Percentiles rank a stretch among this genome's conserved stretches.
Evolutionary conservation across 225 moss, liverwort and hornwort genomes (phyloP).

Genomic region (Anthoceros angustus): DNA sequence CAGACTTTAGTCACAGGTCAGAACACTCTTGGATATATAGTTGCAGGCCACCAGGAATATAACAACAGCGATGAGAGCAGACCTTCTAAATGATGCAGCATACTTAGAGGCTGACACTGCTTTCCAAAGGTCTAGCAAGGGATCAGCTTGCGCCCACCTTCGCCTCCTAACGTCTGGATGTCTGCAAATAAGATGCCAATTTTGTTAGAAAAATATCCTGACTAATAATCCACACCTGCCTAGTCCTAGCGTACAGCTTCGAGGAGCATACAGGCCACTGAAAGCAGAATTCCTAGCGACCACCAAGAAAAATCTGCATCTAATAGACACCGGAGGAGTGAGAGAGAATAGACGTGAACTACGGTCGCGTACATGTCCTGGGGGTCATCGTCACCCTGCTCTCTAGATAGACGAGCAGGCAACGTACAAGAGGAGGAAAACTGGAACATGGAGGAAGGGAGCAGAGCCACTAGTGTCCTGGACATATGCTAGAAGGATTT

Average conservation of each 20-base stretch:
- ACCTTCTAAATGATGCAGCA: slow-evolving; percentile 44
- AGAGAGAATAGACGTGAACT: too few relatives aligned
- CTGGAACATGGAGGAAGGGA: not conserved
- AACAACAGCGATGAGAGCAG: not conserved
- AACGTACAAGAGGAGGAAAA: not conserved
- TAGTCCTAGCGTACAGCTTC: too few relatives aligned
- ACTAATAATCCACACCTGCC: not conserved
- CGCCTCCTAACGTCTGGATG: slow-evolving; percentile 30
- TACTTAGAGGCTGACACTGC: slow-evolving; percentile 35
- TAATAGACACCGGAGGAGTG: not conserved
- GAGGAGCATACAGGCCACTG: too few relatives aligned
- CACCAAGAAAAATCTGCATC: not conserved
- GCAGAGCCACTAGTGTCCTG: not conserved
- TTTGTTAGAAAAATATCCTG: not conserved
- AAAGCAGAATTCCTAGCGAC: too few relatives aligned
- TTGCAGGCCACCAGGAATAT: not conserved
- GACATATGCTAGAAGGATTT: not conserved
- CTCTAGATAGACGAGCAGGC: not conserved
- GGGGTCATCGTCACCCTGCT: too few relatives aligned
- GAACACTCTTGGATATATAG: not conserved
- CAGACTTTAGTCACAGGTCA: too few relatives aligned
- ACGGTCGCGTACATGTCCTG: too few relatives aligned
- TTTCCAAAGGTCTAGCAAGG: slow-evolving; percentile 35
- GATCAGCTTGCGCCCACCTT: slow-evolving; percentile 44
- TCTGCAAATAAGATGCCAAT: slow-evolving; percentile 11